phyloP scores from a whole-genome alignment of 768 basidiomycete genomes.

The Tylopilus felleus region DNA sequence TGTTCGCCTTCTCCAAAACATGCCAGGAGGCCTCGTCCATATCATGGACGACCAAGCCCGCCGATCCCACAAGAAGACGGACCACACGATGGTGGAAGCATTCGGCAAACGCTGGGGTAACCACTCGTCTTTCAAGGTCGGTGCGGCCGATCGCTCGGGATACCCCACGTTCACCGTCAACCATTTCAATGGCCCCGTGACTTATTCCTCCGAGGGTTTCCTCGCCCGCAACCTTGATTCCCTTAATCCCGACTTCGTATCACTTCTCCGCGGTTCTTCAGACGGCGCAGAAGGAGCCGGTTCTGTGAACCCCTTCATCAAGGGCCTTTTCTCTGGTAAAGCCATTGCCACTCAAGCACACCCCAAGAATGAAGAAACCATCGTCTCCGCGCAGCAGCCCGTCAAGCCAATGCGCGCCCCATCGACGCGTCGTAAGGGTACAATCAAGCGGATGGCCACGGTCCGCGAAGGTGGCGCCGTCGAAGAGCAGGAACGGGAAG shows the following conservation, averaged over 20 bases:
- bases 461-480: conserved; percentile 32
- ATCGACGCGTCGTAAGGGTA: conserved; percentile 79
- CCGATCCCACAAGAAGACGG: conserved; percentile 83
- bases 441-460: conserved; percentile 49
- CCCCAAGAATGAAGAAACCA: conserved; percentile 90
- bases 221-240: conserved; percentile 85
- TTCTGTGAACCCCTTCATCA: conserved; percentile 87
- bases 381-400: conserved; percentile 90
- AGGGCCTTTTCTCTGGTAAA: conserved; percentile 82
- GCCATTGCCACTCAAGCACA: conserved; percentile 91
- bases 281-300: conserved; percentile 67
- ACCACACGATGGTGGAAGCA: conserved; percentile 91
- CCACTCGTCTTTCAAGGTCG: conserved; percentile 87
- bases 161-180: conserved; percentile 86
- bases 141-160: conserved; percentile 69
- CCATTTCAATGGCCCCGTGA: conserved; percentile 89
- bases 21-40: conserved; percentile 79
- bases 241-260: conserved; percentile 91
- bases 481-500: conserved; percentile 50
- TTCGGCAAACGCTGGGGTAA: conserved; percentile 94
- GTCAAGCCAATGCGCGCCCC: conserved; percentile 94
- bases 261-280: conserved; percentile 68
- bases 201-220: conserved; percentile 89
- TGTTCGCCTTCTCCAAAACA: conserved; percentile 50
- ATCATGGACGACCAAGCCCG: conserved; percentile 98